Evolutionary conservation across 2,329 filamentous ascomycete species (phyloP), one percentile per base, ranked within the genome.

Genomic region (Rhytidhysteron rufulum): DNA sequence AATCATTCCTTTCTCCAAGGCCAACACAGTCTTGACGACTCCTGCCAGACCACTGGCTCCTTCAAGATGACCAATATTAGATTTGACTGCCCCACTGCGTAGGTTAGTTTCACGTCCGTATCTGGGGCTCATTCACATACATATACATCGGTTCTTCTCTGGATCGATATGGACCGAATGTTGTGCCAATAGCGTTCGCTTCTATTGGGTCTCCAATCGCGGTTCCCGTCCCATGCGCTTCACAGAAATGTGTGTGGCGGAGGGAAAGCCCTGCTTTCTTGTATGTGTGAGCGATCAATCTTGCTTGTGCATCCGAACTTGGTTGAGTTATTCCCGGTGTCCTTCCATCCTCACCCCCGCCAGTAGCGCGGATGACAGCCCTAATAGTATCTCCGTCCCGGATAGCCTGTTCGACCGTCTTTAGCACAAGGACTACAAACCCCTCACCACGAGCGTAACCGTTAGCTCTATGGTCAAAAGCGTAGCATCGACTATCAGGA

Each of bases 401-500:
- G 4, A 82, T 44, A 1, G 80, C 80, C 53, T 78, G 72, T 5
- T 64, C 58, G 1, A 83, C 60, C 2, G 67, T 70, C 61, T 82
- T 82, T 11, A 82, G 53, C 16, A 80, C 55, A 2, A 82, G 48
- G 10, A 75, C 69, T 0, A 70, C 77, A 17, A 77, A 66, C 0
- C 79, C 80, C 49, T 85, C 80, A 1, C 79, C 80, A 20, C 80
- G 70, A 0, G 75, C 79, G 50, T 83, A 85, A 1, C 81, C 81
- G 40, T 77, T 75, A 17, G 77, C 80, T 1, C 69, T 67, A 11
- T 65, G 53, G 47, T 80, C 79, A 41, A 51, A 62, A 35, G 53
- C 54, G 34, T 46, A 42, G 10, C 34, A 49, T 15, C 34, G 42
- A 16, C 57, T 53, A 18, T 52, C 47, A 15, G 53, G 52, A 4